A percentile compares a stretch with the other conserved stretches of the same genome.
These are phyloP conservation scores for Setomelanomma holmii DNA, from an alignment of 2,329 filamentous ascomycete genomes.

Conservation along the genomic window DNA sequence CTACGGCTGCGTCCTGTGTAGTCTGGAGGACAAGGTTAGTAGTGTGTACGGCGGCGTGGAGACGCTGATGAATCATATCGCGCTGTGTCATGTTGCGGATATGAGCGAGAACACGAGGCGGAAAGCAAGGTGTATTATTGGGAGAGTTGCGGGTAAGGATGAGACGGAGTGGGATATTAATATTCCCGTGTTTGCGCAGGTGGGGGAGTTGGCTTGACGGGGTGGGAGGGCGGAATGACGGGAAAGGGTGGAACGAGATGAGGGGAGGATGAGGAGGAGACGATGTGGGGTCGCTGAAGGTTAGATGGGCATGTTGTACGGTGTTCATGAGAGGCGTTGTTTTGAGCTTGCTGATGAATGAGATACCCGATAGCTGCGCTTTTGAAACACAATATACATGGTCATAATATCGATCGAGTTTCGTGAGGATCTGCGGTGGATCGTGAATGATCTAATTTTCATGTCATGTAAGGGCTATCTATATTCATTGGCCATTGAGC, in stretches of 20 bases:
- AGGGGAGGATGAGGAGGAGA: no score
- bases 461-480: not conserved
- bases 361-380: no score
- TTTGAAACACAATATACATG: no score
- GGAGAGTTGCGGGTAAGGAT: conserved; percentile 35
- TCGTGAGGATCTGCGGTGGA: no score
- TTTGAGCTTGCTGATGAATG: no score
- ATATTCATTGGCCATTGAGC: conserved; percentile 6
- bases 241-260: not conserved
- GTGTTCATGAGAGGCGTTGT: no score
- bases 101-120: conserved; percentile 35
- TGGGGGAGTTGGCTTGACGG: conserved; percentile 14
- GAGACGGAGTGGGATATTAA: conserved; percentile 49
- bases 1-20: conserved; percentile 49
- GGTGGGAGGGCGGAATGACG: not conserved
- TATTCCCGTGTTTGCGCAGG: conserved; percentile 32
- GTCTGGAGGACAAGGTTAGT: conserved; percentile 37
- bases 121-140: conserved; percentile 46
- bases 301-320: no score
- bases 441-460: no score
- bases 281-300: no score
- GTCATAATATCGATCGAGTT: no score
- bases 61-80: conserved; percentile 50
- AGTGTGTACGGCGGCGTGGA: conserved; percentile 48
- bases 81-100: conserved; percentile 41